phyloP scores from a whole-genome alignment of 2,329 filamentous ascomycete genomes.

The Fusarium subtropicale region DNA sequence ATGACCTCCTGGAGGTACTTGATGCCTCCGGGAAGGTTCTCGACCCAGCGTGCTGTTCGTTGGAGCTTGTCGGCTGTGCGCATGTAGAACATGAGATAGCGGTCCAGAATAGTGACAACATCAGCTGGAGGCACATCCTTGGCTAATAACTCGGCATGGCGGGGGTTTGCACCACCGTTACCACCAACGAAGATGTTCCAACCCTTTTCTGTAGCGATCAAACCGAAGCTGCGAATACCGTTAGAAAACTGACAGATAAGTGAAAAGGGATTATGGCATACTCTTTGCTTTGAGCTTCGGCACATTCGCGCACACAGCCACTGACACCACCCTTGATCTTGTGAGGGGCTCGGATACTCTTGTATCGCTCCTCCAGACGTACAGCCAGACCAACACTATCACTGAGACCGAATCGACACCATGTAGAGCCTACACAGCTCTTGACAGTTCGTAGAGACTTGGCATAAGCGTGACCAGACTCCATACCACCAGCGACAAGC shows the following conservation, averaged over 20 bases:
- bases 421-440: constrained; percentile 90
- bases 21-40: constrained; percentile 84
- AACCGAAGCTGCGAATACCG: constrained; percentile 72
- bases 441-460: constrained; percentile 92
- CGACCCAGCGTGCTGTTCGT: constrained; percentile 88
- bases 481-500: constrained; percentile 86
- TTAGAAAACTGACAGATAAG: constrained; percentile 18
- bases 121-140: constrained; percentile 88
- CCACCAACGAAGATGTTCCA: constrained; percentile 94
- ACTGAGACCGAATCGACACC: constrained; percentile 89
- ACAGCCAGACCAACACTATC: constrained; percentile 94
- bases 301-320: constrained; percentile 92
- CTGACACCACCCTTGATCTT: constrained; percentile 93
- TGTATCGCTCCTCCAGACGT: constrained; percentile 88
- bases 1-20: constrained; percentile 85
- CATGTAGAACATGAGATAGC: constrained; percentile 94
- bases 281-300: constrained; percentile 94
- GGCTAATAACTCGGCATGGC: constrained; percentile 83
- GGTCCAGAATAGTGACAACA: constrained; percentile 84
- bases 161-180: constrained; percentile 88
- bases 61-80: constrained; percentile 91
- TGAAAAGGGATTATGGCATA: constrained; percentile 55
- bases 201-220: constrained; percentile 92
- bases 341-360: constrained; percentile 88
- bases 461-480: constrained; percentile 90